phyloP scores from a whole-genome alignment of 192 early-diverging fungal genomes.

The Geranomyces michiganensis region DNA sequence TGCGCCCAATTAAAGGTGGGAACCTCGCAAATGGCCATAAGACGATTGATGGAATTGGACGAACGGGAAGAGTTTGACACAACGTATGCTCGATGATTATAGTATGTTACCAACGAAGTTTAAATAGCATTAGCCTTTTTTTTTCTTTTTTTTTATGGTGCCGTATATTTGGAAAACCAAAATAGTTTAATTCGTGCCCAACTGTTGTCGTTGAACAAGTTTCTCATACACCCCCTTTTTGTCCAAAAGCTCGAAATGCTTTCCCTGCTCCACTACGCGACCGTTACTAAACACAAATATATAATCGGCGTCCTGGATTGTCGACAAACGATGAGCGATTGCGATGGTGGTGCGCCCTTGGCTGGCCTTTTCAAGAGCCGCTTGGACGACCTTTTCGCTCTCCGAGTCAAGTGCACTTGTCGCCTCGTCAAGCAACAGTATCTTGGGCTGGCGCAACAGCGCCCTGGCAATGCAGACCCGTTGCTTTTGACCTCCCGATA shows the following conservation, averaged over 20 bases:
- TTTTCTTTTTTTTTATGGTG: too few species aligned
- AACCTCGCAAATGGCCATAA: too few species aligned
- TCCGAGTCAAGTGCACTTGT: constrained; percentile 74
- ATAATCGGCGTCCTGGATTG: constrained; percentile 71
- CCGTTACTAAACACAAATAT: constrained; percentile 86
- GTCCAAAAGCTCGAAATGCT: constrained; percentile 73
- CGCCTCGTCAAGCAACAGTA: constrained; percentile 84
- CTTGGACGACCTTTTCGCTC: constrained; percentile 55
- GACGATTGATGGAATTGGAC: too few species aligned
- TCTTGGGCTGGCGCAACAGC: constrained; percentile 79
- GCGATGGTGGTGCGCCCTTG: constrained; percentile 20
- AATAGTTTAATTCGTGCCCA: neutral
- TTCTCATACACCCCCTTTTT: constrained; percentile 50
- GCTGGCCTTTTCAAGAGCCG: constrained; percentile 2
- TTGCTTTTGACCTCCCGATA: constrained; percentile 54
- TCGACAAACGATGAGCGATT: constrained; percentile 66
- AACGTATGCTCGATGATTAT: too few species aligned
- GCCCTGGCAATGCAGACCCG: constrained; percentile 79
- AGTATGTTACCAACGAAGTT: too few species aligned
- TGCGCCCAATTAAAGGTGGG: too few species aligned
- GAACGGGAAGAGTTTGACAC: too few species aligned
- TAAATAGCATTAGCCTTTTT: too few species aligned
- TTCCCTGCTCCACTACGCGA: constrained; percentile 77
- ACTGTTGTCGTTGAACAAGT: constrained; percentile 40
- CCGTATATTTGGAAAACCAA: neutral